These are phyloP conservation scores for bread wheat (Triticum aestivum) DNA, from an alignment of 176 grass and related monocot species.

Conservation along the genomic window IWGSC_CS_RefSeq_v2.1 NC_057802.1:81884970-81885469, in stretches of 20 bases:
- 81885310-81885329: background rate
- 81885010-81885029: conserved; percentile 30
- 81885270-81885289: background rate
- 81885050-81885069: conserved; percentile 89
- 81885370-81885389: conserved; percentile 26
- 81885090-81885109: conserved; percentile 99
- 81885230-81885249: background rate
- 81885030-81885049: conserved; percentile 69
- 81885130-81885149: conserved; percentile 98
- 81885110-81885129: conserved; percentile 97
- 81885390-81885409: conserved; percentile 56
- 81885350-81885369: background rate
- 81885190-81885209: conserved; percentile 73
- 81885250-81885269: background rate
- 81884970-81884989: conserved; percentile 15
- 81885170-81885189: conserved; percentile 67
- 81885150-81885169: conserved; percentile 84
- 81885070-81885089: conserved; percentile 93
- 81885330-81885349: conserved; percentile 15
- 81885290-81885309: background rate
- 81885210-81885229: conserved; percentile 5
- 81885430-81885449: conserved; percentile 64
- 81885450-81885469: conserved; percentile 98
- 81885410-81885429: conserved; percentile 75
- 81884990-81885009: conserved; percentile 24